Percentiles rank a stretch among this genome's conserved stretches.
Conservation (phyloP, 495 filamentous ascomycete genomes). For the Extremus antarcticus region DNA sequence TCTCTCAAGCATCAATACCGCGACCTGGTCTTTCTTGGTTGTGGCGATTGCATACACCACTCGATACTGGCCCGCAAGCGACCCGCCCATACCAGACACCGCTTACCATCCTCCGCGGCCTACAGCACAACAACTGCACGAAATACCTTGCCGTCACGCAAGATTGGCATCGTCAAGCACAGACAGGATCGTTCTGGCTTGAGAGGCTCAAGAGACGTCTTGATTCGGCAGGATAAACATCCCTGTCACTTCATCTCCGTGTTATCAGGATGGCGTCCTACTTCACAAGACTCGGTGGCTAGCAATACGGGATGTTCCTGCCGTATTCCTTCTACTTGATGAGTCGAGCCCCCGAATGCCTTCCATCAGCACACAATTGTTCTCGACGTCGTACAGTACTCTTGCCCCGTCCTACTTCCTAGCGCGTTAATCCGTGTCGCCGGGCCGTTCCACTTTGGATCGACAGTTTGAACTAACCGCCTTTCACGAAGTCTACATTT, state of each 20-base stretch:
- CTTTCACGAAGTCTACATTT: background rate
- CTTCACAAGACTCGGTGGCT: too few relatives aligned
- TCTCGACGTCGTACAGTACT: too few relatives aligned
- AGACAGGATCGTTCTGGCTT: background rate
- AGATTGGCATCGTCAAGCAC: background rate
- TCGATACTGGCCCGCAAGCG: background rate
- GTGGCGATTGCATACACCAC: background rate
- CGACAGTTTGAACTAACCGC: background rate
- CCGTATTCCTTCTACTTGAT: background rate
- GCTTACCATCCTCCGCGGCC: background rate
- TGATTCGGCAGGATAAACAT: constrained; percentile 3
- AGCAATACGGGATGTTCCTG: background rate
- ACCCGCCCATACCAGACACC: background rate
- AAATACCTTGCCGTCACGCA: background rate
- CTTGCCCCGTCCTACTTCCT: background rate
- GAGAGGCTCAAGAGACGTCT: background rate
- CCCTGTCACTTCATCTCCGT: background rate
- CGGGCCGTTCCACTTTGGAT: background rate
- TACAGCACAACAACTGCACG: background rate
- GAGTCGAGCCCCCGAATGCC: background rate
- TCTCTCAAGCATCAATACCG: background rate
- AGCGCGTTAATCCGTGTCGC: background rate
- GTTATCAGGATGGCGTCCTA: background rate
- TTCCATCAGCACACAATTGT: too few relatives aligned
- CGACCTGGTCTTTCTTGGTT: background rate